A percentile compares a stretch with the other conserved stretches of the same genome.
Evolutionary conservation across 352 stramenopile genomes (phyloP).

Genomic region (Phytopythium vexans): DNA sequence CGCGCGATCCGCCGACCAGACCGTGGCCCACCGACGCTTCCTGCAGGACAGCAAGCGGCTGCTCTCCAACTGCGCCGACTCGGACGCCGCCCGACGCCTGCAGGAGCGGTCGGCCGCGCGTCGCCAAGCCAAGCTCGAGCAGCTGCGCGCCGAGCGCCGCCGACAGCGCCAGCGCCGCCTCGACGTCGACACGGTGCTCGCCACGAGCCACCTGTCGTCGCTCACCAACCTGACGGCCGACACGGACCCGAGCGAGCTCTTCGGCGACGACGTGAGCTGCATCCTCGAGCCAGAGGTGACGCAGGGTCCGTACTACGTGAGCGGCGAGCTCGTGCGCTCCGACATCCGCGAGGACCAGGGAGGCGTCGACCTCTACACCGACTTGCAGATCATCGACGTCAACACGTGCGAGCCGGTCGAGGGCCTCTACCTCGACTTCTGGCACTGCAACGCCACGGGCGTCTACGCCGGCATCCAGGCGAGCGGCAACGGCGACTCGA

Average conservation of each 20-base stretch:
- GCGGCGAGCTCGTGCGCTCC: slow-evolving; percentile 15
- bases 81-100: slow-evolving; percentile 9
- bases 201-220: slow-evolving; percentile 17
- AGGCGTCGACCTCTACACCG: too few relatives aligned
- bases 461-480: slow-evolving; percentile 22
- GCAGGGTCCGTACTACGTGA: slow-evolving; percentile 22
- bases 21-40: slow-evolving; percentile 13
- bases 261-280: slow-evolving; percentile 18
- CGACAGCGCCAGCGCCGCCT: slow-evolving; percentile 10
- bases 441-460: slow-evolving; percentile 23
- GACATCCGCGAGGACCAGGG: slow-evolving; percentile 16
- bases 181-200: slow-evolving; percentile 12
- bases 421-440: slow-evolving; percentile 21
- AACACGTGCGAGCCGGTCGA: slow-evolving; percentile 21
- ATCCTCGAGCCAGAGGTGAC: slow-evolving; percentile 20
- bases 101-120: slow-evolving; percentile 11
- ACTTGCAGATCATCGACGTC: slow-evolving; percentile 25
- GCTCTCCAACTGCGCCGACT: slow-evolving; percentile 20
- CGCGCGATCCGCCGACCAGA: slow-evolving; percentile 2
- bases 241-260: slow-evolving; percentile 13
- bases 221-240: slow-evolving; percentile 11
- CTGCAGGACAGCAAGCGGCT: slow-evolving; percentile 17
- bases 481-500: slow-evolving; percentile 17
- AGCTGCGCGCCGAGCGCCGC: slow-evolving; percentile 10
- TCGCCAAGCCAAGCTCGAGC: slow-evolving; percentile 9